Conservation (phyloP, 2,329 filamentous ascomycete species). For the Simplicillium sp. region DNA sequence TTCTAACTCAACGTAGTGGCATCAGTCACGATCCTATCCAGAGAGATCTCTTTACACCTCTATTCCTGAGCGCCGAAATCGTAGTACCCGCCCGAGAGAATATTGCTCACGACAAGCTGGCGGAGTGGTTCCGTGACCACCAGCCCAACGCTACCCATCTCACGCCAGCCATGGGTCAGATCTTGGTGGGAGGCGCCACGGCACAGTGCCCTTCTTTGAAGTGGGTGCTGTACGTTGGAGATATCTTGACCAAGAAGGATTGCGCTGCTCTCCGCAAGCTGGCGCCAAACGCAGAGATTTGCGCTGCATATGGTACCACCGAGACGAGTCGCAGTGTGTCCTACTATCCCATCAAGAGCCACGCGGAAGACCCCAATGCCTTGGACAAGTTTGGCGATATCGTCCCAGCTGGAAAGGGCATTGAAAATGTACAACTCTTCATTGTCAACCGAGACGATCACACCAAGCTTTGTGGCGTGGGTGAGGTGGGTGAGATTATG, state of each 20-base stretch:
- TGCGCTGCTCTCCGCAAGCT: conserved; percentile 68
- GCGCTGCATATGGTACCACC: conserved; percentile 85
- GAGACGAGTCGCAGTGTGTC: conserved; percentile 75
- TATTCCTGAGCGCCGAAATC: conserved; percentile 75
- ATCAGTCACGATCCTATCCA: conserved; percentile 70
- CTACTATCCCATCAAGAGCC: conserved; percentile 69
- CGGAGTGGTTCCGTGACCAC: conserved; percentile 78
- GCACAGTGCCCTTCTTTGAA: conserved; percentile 70
- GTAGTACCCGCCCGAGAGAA: conserved; percentile 72
- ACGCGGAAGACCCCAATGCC: conserved; percentile 45
- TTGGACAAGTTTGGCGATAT: conserved; percentile 49
- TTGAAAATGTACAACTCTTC: conserved; percentile 80
- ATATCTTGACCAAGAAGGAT: conserved; percentile 78
- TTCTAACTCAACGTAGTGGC: conserved; percentile 51
- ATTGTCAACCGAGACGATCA: conserved; percentile 64
- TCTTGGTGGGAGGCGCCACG: conserved; percentile 75
- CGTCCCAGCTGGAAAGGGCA: conserved; percentile 76
- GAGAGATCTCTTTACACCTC: conserved; percentile 77
- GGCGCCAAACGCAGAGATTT: conserved; percentile 63
- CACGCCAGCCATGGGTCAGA: conserved; percentile 94
- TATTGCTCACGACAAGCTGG: conserved; percentile 76
- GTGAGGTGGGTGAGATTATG: conserved; percentile 78
- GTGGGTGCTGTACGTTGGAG: conserved; percentile 83
- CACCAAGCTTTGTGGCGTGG: conserved; percentile 64
- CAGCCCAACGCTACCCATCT: conserved; percentile 74